phyloP scores from a whole-genome alignment of 139 green algal species.

The Chlamydomonas sphaeroides region DNA sequence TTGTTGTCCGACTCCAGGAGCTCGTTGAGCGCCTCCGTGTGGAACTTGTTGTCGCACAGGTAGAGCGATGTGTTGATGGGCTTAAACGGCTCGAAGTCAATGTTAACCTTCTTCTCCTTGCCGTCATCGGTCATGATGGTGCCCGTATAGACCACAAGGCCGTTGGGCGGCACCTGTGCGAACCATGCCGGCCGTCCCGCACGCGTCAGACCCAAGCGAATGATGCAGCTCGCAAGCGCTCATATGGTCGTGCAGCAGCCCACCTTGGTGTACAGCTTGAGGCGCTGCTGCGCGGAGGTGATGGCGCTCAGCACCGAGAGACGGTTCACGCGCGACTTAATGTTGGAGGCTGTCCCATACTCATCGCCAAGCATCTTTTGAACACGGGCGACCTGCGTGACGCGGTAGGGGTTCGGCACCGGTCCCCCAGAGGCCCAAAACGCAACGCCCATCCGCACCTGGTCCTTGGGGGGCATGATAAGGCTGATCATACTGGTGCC shows the following conservation, averaged over 20 bases:
- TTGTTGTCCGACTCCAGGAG: constrained; percentile 93
- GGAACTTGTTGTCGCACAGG: constrained; percentile 99
- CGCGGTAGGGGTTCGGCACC: no score
- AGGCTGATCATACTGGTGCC: constrained; percentile 99
- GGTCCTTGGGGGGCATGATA: constrained; percentile 98
- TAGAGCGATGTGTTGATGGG: constrained; percentile 99
- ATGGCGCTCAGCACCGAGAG: constrained; percentile 98
- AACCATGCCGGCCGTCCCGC: no score
- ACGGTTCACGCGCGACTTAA: constrained; percentile 98
- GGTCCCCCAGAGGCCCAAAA: no score
- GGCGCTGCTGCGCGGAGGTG: constrained; percentile 95
- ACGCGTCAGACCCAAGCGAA: no score
- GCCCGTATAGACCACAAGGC: constrained; percentile 97
- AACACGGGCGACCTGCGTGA: constrained; percentile 81
- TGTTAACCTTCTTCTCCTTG: constrained; percentile 97
- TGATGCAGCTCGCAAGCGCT: no score
- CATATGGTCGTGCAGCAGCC: no score
- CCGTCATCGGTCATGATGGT: constrained; percentile 98
- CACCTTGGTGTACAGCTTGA: constrained; percentile 96
- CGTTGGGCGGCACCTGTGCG: constrained; percentile 91
- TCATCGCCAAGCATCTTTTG: constrained; percentile 98
- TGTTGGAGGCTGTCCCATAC: constrained; percentile 98
- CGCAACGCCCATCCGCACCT: constrained; percentile 75
- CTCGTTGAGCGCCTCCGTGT: constrained; percentile 97
- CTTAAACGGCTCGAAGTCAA: constrained; percentile 99